These are phyloP conservation scores for Calophaca sinica DNA, from an alignment of 306 rosid genomes.

Conservation along the genomic window DNA sequence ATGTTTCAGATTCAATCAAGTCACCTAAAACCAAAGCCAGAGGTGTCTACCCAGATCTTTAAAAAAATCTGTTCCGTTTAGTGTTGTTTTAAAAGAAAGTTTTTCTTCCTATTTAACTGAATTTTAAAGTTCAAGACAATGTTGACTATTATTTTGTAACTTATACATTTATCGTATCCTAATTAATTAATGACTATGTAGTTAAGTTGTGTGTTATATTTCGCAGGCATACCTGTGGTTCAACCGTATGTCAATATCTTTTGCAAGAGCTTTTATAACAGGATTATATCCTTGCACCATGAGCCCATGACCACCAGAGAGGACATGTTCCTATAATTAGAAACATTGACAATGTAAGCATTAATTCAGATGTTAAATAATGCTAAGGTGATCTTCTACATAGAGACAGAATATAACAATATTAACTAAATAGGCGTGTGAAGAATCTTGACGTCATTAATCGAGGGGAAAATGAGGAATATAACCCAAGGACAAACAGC, in stretches of 20 bases:
- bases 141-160: neutral
- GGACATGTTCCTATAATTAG: conserved; percentile 69
- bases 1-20: conserved; percentile 33
- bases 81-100: neutral
- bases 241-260: conserved; percentile 68
- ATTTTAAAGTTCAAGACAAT: neutral
- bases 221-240: conserved; percentile 64
- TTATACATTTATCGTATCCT: neutral
- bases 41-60: neutral
- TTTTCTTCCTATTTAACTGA: neutral
- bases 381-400: conserved; percentile 21
- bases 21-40: neutral
- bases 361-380: conserved; percentile 26
- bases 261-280: conserved; percentile 72
- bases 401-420: conserved; percentile 16
- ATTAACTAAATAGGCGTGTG: neutral
- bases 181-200: no score
- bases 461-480: neutral
- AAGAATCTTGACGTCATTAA: conserved; percentile 10
- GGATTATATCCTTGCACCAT: conserved; percentile 85
- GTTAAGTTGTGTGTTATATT: no score
- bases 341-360: conserved; percentile 47
- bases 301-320: conserved; percentile 86
- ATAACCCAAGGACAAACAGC: neutral
- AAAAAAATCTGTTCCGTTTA: neutral